phyloP scores from a whole-genome alignment of 805 yeast species.

The Spencermartinsiella europaea region DNA sequence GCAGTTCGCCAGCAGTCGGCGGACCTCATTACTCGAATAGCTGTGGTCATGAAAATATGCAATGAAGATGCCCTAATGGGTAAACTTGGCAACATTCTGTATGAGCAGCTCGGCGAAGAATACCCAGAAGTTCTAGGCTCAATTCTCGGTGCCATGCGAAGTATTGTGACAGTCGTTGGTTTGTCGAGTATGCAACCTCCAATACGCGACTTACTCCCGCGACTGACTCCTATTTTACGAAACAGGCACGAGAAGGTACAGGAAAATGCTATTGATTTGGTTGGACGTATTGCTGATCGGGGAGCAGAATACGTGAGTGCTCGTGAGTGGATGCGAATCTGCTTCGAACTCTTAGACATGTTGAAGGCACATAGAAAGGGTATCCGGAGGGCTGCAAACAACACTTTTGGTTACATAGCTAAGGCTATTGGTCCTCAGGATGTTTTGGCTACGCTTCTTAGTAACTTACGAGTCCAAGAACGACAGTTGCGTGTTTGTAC shows the following conservation, averaged over 20 bases:
- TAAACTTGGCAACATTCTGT: constrained; percentile 68
- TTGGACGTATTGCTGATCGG: constrained; percentile 75
- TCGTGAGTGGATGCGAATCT: constrained; percentile 95
- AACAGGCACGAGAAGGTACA: constrained; percentile 90
- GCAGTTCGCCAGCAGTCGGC: constrained; percentile 81
- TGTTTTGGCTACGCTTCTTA: constrained; percentile 75
- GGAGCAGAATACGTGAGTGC: constrained; percentile 83
- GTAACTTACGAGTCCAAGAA: constrained; percentile 85
- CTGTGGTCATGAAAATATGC: constrained; percentile 62
- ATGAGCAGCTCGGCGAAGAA: constrained; percentile 90
- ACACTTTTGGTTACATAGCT: constrained; percentile 87
- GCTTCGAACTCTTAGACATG: constrained; percentile 86
- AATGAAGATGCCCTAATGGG: constrained; percentile 56
- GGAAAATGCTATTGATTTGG: constrained; percentile 68
- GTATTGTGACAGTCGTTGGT: constrained; percentile 58
- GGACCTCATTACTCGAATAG: constrained; percentile 60
- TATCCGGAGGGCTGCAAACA: constrained; percentile 79
- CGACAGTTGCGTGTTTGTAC: constrained; percentile 95
- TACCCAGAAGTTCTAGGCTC: constrained; percentile 93
- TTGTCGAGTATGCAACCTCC: constrained; percentile 70
- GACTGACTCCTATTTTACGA: constrained; percentile 84
- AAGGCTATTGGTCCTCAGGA: constrained; percentile 95
- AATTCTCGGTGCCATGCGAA: constrained; percentile 61
- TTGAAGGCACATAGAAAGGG: constrained; percentile 72
- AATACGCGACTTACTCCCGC: constrained; percentile 72